Conservation (phyloP, 495 filamentous ascomycete species). For the Amniculicola lignicola region DNA sequence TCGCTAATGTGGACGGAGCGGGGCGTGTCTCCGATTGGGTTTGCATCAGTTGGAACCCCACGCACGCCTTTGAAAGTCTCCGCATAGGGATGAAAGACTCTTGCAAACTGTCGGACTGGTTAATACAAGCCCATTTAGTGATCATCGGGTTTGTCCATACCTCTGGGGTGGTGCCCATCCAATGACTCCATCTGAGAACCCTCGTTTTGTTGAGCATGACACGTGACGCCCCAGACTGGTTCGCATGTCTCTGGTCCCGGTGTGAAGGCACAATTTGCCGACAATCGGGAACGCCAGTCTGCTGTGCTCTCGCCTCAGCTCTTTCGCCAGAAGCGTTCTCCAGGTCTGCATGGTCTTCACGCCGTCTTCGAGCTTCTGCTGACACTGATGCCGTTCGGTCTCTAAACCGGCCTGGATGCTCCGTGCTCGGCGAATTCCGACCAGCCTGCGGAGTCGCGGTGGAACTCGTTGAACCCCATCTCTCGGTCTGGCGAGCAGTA, state of each 20-base stretch:
- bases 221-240: slow-evolving; percentile 33
- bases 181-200: slow-evolving; percentile 46
- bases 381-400: not conserved
- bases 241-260: too few relatives aligned
- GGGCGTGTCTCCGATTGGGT: too few relatives aligned
- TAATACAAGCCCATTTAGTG: too few relatives aligned
- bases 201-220: slow-evolving; percentile 39
- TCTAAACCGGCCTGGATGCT: not conserved
- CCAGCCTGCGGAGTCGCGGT: not conserved
- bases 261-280: slow-evolving; percentile 14
- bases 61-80: too few relatives aligned
- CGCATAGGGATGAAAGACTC: too few relatives aligned
- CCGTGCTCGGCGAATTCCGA: not conserved
- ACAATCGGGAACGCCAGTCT: not conserved
- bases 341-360: not conserved
- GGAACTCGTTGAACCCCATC: not conserved
- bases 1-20: not conserved
- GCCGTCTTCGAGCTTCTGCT: not conserved
- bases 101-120: too few relatives aligned
- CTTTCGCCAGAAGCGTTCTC: not conserved
- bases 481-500: not conserved
- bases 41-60: too few relatives aligned
- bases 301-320: not conserved
- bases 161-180: slow-evolving; percentile 44
- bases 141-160: too few relatives aligned